These are phyloP conservation scores for Pythium oligandrum DNA, from an alignment of 352 stramenopile species.

Conservation along the genomic window DNA sequence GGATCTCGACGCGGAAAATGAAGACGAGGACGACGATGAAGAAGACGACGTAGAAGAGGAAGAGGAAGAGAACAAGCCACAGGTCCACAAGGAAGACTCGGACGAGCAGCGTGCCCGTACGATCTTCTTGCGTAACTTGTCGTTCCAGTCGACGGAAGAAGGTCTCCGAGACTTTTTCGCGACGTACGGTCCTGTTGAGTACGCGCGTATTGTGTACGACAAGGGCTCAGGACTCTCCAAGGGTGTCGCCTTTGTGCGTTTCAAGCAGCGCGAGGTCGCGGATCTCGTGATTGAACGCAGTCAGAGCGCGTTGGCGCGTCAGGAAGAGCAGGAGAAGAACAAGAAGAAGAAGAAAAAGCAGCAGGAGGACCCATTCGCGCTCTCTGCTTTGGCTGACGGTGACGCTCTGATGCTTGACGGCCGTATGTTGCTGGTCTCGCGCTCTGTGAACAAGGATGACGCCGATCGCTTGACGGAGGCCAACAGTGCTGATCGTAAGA, in stretches of 20 bases:
- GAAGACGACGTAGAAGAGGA: conserved; percentile 30
- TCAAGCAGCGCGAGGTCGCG: conserved; percentile 50
- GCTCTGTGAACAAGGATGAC: conserved; percentile 66
- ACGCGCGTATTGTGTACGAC: conserved; percentile 77
- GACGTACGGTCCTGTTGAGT: conserved; percentile 72
- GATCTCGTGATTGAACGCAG: conserved; percentile 52
- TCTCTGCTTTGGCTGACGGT: conserved; percentile 63
- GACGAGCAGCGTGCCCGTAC: conserved; percentile 77
- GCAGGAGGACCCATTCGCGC: conserved; percentile 46
- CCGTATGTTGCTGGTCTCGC: conserved; percentile 70
- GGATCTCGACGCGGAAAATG: conserved; percentile 19
- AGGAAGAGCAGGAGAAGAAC: conserved; percentile 47
- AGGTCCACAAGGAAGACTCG: conserved; percentile 45
- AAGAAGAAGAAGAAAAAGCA: conserved; percentile 61
- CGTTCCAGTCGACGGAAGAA: conserved; percentile 78
- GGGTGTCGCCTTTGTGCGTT: conserved; percentile 81
- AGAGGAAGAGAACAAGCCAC: conserved; percentile 7
- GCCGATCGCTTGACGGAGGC: conserved; percentile 52
- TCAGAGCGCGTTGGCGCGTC: conserved; percentile 26
- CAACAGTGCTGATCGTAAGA: conserved; percentile 46
- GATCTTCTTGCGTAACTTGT: conserved; percentile 82
- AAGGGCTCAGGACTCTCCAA: conserved; percentile 77
- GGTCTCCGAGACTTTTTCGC: conserved; percentile 64
- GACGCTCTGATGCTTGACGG: conserved; percentile 72
- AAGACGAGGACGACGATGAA: conserved; percentile 18